Conservation (phyloP, 1,284 basidiomycete species). For the Ustilago esculenta region DNA sequence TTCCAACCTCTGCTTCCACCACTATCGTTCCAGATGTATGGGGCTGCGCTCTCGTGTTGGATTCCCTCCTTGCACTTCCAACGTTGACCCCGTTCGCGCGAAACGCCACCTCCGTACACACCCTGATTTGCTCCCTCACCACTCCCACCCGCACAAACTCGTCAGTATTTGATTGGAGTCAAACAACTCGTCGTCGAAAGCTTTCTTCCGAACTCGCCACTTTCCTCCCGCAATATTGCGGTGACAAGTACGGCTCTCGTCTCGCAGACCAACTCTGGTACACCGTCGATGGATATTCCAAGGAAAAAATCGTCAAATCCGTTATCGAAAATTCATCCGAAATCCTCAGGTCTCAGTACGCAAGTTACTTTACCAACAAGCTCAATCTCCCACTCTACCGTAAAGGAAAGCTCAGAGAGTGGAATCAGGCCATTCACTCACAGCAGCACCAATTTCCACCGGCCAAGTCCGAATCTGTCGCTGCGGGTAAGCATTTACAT, state of each 20-base stretch:
- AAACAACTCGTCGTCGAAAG: conserved; percentile 33
- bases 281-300: conserved; percentile 48
- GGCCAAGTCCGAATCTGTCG: background rate
- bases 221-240: conserved; percentile 32
- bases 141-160: conserved; percentile 7
- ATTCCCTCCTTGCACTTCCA: conserved; percentile 43
- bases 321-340: conserved; percentile 34
- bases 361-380: conserved; percentile 58
- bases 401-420: conserved; percentile 47
- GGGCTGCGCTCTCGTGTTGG: conserved; percentile 30
- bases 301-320: conserved; percentile 46
- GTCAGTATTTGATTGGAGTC: conserved; percentile 2
- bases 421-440: conserved; percentile 41
- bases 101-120: conserved; percentile 33
- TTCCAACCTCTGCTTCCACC: background rate
- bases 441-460: conserved; percentile 5
- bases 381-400: conserved; percentile 58
- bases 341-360: conserved; percentile 49
- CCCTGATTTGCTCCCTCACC: conserved; percentile 40
- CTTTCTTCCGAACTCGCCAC: conserved; percentile 31
- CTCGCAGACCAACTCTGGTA: conserved; percentile 60
- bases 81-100: conserved; percentile 38
- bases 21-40: conserved; percentile 2
- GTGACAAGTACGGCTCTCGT: conserved; percentile 62
- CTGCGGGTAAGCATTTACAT: background rate